These are phyloP conservation scores for Cordyceps farinosa DNA, from an alignment of 2,329 filamentous ascomycete genomes.

Conservation along the genomic window DNA sequence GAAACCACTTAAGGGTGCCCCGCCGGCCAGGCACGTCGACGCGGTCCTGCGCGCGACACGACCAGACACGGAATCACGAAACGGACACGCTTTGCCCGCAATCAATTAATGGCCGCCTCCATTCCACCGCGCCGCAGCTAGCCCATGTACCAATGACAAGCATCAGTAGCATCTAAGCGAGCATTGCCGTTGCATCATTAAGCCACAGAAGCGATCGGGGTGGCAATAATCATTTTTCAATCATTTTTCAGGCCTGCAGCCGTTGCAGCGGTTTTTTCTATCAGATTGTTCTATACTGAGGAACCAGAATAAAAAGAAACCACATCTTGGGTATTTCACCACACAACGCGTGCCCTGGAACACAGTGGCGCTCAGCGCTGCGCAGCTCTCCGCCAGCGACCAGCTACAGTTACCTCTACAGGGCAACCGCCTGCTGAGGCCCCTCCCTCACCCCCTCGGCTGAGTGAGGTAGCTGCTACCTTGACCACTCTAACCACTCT, in stretches of 20 bases:
- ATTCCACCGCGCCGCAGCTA: conserved; percentile 2
- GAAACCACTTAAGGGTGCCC: conserved; percentile 17
- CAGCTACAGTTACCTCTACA: not conserved
- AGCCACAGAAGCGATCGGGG: too few relatives aligned
- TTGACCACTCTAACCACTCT: not conserved
- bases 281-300: not conserved
- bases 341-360: too few relatives aligned
- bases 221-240: not conserved
- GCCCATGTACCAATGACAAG: not conserved
- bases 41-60: conserved; percentile 23
- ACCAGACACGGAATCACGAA: conserved; percentile 40
- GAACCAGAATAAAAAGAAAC: not conserved
- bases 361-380: not conserved
- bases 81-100: conserved; percentile 37
- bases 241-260: too few relatives aligned
- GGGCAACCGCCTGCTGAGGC: conserved; percentile 8
- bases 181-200: not conserved
- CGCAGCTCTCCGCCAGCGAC: not conserved
- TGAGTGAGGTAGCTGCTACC: not conserved
- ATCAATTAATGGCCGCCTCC: conserved; percentile 23
- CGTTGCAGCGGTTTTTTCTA: not conserved
- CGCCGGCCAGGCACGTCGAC: conserved; percentile 1
- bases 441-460: conserved; percentile 6
- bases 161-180: not conserved
- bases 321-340: too few relatives aligned